Base-by-base conservation (phyloP, 208 protist genomes). In the Herpetomonas tarakana region DNA sequence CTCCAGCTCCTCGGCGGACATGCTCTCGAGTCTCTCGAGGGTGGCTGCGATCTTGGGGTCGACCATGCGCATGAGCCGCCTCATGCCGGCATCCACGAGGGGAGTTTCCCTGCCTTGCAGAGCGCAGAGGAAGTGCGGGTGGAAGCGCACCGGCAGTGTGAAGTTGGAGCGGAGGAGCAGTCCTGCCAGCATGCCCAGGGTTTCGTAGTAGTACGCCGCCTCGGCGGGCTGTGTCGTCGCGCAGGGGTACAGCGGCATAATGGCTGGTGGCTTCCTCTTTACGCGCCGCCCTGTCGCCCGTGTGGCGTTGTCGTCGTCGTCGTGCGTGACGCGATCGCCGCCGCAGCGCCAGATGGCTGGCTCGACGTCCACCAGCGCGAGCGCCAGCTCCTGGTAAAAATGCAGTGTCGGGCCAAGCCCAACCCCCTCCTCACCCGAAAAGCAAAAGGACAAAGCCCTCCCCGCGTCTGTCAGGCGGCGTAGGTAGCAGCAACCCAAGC, bases 381-480 rank as follows among this genome's bases (percentile, higher is more conserved):
- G 67, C 0, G 72, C 76, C 6, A 93, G 45, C 59, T 86, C 56
- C 58, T 83, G 78, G 51, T 83, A 92, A 52, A 92, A 91, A 63
- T 93, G 83, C 58, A 87, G 60, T 28, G 87, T 81, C 25, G 90
- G 90, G 14, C 90, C 90, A 21, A 68, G 71, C 44, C 90, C 90
- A 46, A 87, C 82, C 50, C 87, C 90, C 18, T 76, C 69, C 66
- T 96, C 89, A 26, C 78, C 84, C 25, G 74, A 63, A 68, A 93
- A 96, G 22, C 82, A 65, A 6, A 96, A 74, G 64, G 87, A 84
- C 24, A 96, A n/a, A n/a, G n/a, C n/a, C n/a, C n/a, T n/a, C n/a
- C n/a, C n/a, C n/a, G n/a, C n/a, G n/a, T n/a, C n/a, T n/a, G n/a
- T n/a, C n/a, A n/a, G n/a, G n/a, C n/a, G 58, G 16, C 57, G 49